These are phyloP conservation scores for Triticum timopheevii DNA, from an alignment of 176 grass and related monocot species.

Conservation along the genomic window DNA sequence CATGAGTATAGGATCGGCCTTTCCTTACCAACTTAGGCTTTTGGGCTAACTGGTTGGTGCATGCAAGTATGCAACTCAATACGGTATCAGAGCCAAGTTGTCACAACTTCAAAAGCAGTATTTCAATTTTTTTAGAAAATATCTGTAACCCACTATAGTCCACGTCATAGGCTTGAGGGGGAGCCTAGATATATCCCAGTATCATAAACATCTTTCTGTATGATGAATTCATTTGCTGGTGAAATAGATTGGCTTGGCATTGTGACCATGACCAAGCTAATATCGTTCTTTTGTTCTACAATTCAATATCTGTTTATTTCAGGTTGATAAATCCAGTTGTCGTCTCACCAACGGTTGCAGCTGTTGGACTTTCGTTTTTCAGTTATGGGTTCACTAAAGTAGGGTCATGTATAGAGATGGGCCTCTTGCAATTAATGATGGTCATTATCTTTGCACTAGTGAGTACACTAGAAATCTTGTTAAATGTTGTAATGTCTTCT, in stretches of 20 bases:
- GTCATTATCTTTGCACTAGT: slow-evolving; percentile 92
- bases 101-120: background rate
- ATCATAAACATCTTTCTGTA: background rate
- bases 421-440: slow-evolving; percentile 74
- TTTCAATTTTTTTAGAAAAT: background rate
- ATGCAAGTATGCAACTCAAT: background rate
- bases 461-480: slow-evolving; percentile 52
- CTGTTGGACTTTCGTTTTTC: slow-evolving; percentile 96
- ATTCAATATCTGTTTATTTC: slow-evolving; percentile 36
- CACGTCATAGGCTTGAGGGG: background rate
- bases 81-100: background rate
- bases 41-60: background rate
- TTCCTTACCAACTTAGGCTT: background rate
- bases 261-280: background rate
- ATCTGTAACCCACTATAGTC: background rate
- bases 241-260: background rate
- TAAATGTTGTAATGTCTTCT: background rate
- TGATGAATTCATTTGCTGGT: slow-evolving; percentile 6
- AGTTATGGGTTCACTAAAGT: slow-evolving; percentile 91
- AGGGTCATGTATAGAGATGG: slow-evolving; percentile 91
- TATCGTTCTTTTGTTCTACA: background rate
- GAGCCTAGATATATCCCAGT: background rate
- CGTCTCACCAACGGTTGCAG: slow-evolving; percentile 86
- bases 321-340: slow-evolving; percentile 99
- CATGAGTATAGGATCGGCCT: background rate